Evolutionary conservation across 768 basidiomycete species (phyloP), one percentile per base, ranked within the genome.

Genomic region (Lactifluus echinatus): DNA sequence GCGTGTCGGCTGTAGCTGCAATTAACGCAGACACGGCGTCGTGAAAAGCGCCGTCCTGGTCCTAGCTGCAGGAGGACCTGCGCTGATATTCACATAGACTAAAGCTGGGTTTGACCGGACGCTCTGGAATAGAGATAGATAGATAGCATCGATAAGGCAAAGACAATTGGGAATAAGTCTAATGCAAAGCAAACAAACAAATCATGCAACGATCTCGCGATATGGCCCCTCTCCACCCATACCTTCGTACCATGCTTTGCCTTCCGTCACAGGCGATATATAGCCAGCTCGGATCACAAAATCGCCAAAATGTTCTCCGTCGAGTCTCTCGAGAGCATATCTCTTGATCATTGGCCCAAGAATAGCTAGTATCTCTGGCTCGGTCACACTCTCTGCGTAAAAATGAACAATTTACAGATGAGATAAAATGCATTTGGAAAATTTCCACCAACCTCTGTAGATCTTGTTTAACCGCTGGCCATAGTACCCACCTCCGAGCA

Each of bases 401-500:
- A 39, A 19, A 15, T 17, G 29, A 52, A 42, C 44, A 19, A 53
- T 73, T 34, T 24, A 39, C 10, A 42, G 24, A 44, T 19, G 42
- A 12, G 50, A 40, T 8, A 1, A 4, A 11, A 31, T 14, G 33
- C 44, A 17, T 8, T 33, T 3, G 47, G 46, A 2, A 37, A 2
- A 37, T 15, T 46, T 40, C 46, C 34, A 65, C 72, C 3, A 57
- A 86, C 87, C 87, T 72, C 91, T 79, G 73, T 93, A 97, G 52
- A 96, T 94, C 74, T 97, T 98, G 76, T 95, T 95, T 65, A 99
- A 75, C 36, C 95, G 80, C 70, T 97, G 88, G 36, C 95, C 96
- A 62, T 92, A 78, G 75, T 93, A 96, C 1, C 93, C 93, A 53
- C 95, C 95, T 37, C 96, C 95, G 34, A 99, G 84, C 33, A 98